A percentile compares a stretch with the other conserved stretches of the same genome.
phyloP scores from a whole-genome alignment of 2,329 filamentous ascomycete species.

The Beauveria scarabaeidicola region DNA sequence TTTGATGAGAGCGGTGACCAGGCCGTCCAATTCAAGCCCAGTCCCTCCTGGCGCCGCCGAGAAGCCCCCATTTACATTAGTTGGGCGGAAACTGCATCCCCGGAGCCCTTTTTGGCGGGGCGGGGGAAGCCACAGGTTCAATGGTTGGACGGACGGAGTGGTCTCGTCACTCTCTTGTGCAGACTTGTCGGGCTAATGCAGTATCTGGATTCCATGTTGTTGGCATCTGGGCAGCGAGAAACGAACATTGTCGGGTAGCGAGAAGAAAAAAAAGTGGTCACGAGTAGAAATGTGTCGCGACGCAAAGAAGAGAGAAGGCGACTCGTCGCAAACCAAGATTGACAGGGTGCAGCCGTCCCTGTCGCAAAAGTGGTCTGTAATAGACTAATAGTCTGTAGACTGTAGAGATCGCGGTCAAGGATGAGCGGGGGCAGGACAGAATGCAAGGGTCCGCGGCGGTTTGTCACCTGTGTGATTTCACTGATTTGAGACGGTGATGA shows the following conservation, averaged over 20 bases:
- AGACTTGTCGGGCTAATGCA: not conserved
- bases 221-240: not conserved
- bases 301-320: not conserved
- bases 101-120: not conserved
- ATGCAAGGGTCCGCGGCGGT: constrained; percentile 7
- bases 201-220: not conserved
- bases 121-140: too few species aligned
- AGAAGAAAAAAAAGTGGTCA: not conserved
- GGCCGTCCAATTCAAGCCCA: not conserved
- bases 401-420: constrained; percentile 7
- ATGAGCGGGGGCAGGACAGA: not conserved
- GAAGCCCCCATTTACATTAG: not conserved
- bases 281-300: not conserved
- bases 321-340: not conserved
- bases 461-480: too few species aligned
- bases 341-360: not conserved
- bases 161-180: not conserved
- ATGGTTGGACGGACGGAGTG: too few species aligned
- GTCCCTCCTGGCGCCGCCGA: not conserved
- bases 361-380: constrained; percentile 2
- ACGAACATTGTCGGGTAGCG: not conserved
- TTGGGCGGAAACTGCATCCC: not conserved
- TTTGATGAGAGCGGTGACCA: constrained; percentile 1
- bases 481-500: too few species aligned
- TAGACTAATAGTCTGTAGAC: not conserved